Evolutionary conservation across 2,329 filamentous ascomycete species (phyloP), one percentile per base, ranked within the genome.

Genomic region (Ophiocordyceps polyrhachis-furcata): DNA sequence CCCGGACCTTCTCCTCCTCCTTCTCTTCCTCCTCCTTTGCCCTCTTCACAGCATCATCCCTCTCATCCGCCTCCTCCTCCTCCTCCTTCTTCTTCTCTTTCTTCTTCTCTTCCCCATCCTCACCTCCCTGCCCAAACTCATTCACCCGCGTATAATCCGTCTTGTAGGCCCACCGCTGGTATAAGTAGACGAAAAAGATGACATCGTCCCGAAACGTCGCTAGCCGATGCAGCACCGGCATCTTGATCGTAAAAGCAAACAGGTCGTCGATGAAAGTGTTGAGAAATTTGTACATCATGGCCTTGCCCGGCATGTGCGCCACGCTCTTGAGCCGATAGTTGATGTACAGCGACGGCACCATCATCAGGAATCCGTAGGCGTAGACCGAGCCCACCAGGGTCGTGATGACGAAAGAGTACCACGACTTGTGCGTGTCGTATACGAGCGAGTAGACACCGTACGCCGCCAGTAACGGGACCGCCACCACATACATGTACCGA

Each of bases 251-350:
- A 57, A 96, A 98, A 2, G 91, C 91, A 58, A 98, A 98, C 29
- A 98, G 70, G 58, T 98, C 91, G 63, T 98, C 91, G 60, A 98
- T 96, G 62, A 98, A 98, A 5, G 91, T 96, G 68, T 96, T 95
- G 51, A 96, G 69, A 65, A 94, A 94, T 67, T 96, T 95, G 74
- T 95, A 95, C 61, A 81, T 89, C 86, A 98, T 91, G 42, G 91
- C 87, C 66, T 86, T 89, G 52, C 74, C 85, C 1, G 91, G 88
- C 89, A 98, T 94, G 65, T 98, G 91, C 12, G 91, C 91, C 31
- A 96, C 85, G 52, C 79, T 82, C 73, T 89, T 94, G 53, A 98
- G 76, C 13, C 89, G 81, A 70, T 98, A 98, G 73, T 98, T 98
- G 76, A 98, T 98, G 69, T 96, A 98, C 31, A 98, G 71, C 48